phyloP scores from a whole-genome alignment of 805 yeast genomes.

The Yueomyces sp. region DNA sequence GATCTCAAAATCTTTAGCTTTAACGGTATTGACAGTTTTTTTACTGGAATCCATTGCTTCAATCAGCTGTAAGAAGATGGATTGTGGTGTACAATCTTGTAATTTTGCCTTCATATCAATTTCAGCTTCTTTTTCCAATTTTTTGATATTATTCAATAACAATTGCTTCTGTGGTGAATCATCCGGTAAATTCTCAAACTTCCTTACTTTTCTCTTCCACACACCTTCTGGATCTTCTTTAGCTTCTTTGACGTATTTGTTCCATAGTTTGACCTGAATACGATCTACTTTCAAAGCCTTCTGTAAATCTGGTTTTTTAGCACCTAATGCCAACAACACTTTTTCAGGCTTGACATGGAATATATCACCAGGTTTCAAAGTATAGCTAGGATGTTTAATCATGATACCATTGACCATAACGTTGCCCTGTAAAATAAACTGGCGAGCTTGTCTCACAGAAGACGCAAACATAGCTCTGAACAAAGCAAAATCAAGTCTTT shows the following conservation, averaged over 20 bases:
- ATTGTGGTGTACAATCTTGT: conserved; percentile 30
- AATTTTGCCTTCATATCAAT: conserved; percentile 11
- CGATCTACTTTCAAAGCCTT: conserved; percentile 59
- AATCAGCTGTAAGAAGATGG: conserved; percentile 26
- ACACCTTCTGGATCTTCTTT: conserved; percentile 28
- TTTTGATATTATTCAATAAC: conserved; percentile 12
- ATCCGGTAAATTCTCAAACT: conserved; percentile 12
- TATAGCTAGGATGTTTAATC: conserved; percentile 67
- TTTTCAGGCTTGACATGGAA: conserved; percentile 77
- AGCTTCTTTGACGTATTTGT: conserved; percentile 50
- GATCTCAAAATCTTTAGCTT: conserved; percentile 22
- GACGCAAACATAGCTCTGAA: conserved; percentile 91
- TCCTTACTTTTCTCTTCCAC: conserved; percentile 17
- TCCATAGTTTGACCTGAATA: conserved; percentile 64
- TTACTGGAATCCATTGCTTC: conserved; percentile 6
- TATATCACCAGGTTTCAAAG: conserved; percentile 72
- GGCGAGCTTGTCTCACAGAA: conserved; percentile 87
- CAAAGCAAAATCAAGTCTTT: conserved; percentile 77
- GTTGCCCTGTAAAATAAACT: conserved; percentile 65
- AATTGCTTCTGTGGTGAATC: conserved; percentile 15
- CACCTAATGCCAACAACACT: conserved; percentile 76
- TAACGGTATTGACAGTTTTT: conserved; percentile 6
- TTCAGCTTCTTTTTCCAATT: conserved; percentile 15
- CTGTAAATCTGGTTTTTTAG: conserved; percentile 62
- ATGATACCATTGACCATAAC: conserved; percentile 77